Base-by-base conservation (phyloP, 2,329 filamentous ascomycete genomes). In the Apiospora saccharicola region DNA sequence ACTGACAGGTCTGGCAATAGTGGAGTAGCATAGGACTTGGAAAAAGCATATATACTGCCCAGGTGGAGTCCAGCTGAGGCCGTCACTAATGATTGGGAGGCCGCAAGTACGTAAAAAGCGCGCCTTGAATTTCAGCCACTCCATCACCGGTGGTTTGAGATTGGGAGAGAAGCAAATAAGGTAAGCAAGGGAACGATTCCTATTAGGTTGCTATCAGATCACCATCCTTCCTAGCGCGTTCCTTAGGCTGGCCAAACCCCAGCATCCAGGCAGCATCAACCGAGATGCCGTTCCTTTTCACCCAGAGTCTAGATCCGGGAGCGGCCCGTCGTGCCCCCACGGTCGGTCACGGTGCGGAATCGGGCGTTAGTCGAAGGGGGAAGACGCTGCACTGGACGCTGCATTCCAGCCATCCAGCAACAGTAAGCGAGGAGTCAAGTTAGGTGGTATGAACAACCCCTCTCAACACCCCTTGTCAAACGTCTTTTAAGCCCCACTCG, bases 41-140 rank as follows among this genome's bases (percentile, higher is more conserved):
- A 64, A 64, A 64, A 64, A 64, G 57, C 34, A 64, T 41, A 7
- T 41, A 64, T n/a, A 14, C 19, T 12, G n/a, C n/a, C n/a, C n/a
- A n/a, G n/a, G n/a, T n/a, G 8, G 57, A 64, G 57, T 24, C 24
- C 57, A 64, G 57, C 57, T 64, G 34, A 41, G 34, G 8, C 19
- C 19, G 22, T 7, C 57, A 41, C 6, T 6, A 7, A 64, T 41
- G 34, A 41, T 41, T 41, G 34, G 22, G 34, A 24, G 34, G 34
- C 34, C 13, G 57, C 57, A 16, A 64, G 34, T 64, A 41, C 57
- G 57, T 64, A n/a, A 41, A 41, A n/a, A 14, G 8, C 16, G 30
- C 57, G 34, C 34, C 57, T 64, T 5, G 34, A 64, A 22, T 24
- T 24, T 41, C 57, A 64, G 57, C 57, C 57, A n/a, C 57, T 14